These are phyloP conservation scores for Solanum verrucosum DNA, from an alignment of 257 asterid species.

Conservation along the genomic window DNA sequence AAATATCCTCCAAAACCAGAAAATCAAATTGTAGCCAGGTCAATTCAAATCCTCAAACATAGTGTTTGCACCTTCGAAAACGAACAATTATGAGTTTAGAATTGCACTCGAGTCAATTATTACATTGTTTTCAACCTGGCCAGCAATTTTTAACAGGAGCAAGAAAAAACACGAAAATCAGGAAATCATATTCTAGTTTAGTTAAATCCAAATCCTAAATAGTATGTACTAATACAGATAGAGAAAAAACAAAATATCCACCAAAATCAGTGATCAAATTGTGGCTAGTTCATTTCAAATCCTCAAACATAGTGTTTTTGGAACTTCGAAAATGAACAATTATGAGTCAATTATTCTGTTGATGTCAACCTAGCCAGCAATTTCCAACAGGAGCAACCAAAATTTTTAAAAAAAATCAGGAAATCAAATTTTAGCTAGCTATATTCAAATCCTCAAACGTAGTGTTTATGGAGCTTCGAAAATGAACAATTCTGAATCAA, in stretches of 20 bases:
- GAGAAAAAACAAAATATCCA: not conserved
- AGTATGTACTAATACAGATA: not conserved
- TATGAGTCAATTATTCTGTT: not conserved
- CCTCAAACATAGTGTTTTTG: not conserved
- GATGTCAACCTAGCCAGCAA: not conserved
- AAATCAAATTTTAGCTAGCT: not conserved
- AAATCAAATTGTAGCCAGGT: not conserved
- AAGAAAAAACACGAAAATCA: not conserved
- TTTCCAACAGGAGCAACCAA: not conserved
- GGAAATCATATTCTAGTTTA: not conserved
- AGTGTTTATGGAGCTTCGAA: not conserved
- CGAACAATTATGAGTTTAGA: not conserved
- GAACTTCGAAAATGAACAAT: not conserved
- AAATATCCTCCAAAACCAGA: not conserved
- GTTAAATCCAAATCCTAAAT: not conserved
- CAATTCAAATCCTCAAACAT: not conserved
- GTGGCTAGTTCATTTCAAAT: not conserved
- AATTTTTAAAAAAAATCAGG: not conserved
- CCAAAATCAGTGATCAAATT: not conserved
- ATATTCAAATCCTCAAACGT: not conserved
- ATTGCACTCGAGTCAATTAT: not conserved
- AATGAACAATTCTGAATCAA: not conserved
- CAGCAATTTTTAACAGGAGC: not conserved
- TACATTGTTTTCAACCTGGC: not conserved
- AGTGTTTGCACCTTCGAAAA: not conserved